These are phyloP conservation scores for Xylaria flabelliformis DNA, from an alignment of 495 filamentous ascomycete species.

Conservation along the genomic window DNA sequence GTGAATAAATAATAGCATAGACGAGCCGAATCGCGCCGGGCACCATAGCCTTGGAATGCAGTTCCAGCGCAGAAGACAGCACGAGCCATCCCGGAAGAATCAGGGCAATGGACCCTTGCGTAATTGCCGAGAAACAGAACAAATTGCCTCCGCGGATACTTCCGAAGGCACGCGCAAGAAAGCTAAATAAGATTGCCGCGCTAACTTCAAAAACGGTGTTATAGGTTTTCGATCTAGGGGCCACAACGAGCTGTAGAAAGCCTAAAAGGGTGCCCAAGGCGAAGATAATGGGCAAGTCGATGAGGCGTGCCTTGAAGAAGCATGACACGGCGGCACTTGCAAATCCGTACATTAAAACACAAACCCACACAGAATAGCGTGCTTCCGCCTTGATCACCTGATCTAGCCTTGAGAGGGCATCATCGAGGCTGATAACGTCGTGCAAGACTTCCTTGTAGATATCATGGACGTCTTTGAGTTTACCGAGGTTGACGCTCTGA, in stretches of 20 bases:
- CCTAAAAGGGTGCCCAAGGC: slow-evolving; percentile 81
- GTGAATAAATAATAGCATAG: slow-evolving; percentile 89
- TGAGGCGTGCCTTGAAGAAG: slow-evolving; percentile 84
- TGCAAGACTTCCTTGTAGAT: slow-evolving; percentile 93
- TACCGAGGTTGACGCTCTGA: slow-evolving; percentile 83
- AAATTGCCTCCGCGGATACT: slow-evolving; percentile 69
- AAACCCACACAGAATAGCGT: slow-evolving; percentile 68
- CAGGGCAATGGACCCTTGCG: slow-evolving; percentile 85
- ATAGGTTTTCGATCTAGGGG: slow-evolving; percentile 77
- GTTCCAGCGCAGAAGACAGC: slow-evolving; percentile 79
- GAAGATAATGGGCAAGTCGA: slow-evolving; percentile 86
- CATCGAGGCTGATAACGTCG: slow-evolving; percentile 79
- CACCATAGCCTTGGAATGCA: slow-evolving; percentile 83
- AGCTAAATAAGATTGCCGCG: slow-evolving; percentile 80
- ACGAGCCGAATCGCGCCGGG: slow-evolving; percentile 91
- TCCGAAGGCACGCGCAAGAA: slow-evolving; percentile 83
- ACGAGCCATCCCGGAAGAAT: slow-evolving; percentile 77
- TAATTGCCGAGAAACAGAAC: slow-evolving; percentile 90
- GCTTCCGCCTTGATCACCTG: slow-evolving; percentile 64
- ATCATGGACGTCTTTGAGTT: slow-evolving; percentile 78
- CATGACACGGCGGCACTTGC: slow-evolving; percentile 77
- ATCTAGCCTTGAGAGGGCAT: slow-evolving; percentile 73
- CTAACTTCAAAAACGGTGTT: slow-evolving; percentile 89
- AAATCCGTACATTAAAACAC: slow-evolving; percentile 77
- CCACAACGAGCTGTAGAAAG: slow-evolving; percentile 75